Evolutionary conservation across 179 eudicot species (phyloP).

Genomic region (Sideroxylon spinosum): DNA sequence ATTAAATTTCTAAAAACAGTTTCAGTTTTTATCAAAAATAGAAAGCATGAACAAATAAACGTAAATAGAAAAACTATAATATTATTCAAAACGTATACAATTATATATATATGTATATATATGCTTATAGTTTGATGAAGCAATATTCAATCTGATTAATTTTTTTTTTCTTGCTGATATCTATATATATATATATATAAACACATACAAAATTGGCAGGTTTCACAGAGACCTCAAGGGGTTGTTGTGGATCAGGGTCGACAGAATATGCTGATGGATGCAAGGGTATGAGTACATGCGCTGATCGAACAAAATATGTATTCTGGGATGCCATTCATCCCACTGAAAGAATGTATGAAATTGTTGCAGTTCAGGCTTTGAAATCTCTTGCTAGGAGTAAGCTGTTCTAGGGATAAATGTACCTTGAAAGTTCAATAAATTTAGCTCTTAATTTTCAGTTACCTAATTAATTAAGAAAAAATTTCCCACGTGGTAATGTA

Average conservation of each 20-base stretch:
- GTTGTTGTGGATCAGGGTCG: conserved; percentile 44
- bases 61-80: too few relatives aligned
- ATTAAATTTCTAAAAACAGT: too few relatives aligned
- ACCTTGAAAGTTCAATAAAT: background rate
- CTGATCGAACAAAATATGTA: conserved; percentile 34
- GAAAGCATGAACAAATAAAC: too few relatives aligned
- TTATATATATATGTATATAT: too few relatives aligned
- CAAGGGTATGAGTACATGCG: conserved; percentile 32
- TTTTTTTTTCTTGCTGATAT: too few relatives aligned
- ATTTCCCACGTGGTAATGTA: too few relatives aligned
- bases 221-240: conserved; percentile 31
- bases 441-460: background rate
- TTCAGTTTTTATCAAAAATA: too few relatives aligned
- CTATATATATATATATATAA: background rate
- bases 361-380: conserved; percentile 28
- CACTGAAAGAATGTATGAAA: conserved; percentile 29
- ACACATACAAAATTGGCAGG: conserved; percentile 23
- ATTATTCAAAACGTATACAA: too few relatives aligned
- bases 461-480: too few relatives aligned
- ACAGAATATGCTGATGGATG: conserved; percentile 29
- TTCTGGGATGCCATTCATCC: conserved; percentile 42
- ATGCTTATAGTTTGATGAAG: too few relatives aligned
- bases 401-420: background rate
- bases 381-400: conserved; percentile 14
- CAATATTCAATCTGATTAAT: too few relatives aligned